phyloP scores from a whole-genome alignment of 352 stramenopile genomes.

The Phytophthora kernoviae region DNA sequence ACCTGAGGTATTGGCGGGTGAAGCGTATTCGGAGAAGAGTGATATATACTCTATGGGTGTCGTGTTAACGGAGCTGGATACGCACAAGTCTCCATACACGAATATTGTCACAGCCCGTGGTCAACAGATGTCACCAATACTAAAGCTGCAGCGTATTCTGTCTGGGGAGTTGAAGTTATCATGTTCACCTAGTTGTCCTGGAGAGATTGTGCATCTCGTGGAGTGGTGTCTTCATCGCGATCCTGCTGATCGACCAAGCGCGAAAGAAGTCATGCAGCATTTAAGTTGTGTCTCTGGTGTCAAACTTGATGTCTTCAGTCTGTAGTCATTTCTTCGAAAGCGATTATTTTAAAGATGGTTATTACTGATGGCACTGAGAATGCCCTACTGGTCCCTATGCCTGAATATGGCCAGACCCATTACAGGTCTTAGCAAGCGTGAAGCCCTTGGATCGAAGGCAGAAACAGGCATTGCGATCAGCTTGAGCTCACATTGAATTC shows the following conservation, averaged over 20 bases:
- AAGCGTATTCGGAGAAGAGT: slow-evolving; percentile 48
- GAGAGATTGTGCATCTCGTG: slow-evolving; percentile 29
- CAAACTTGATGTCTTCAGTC: slow-evolving; percentile 35
- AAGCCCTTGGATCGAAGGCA: too few relatives aligned
- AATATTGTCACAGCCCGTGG: slow-evolving; percentile 20
- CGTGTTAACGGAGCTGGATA: slow-evolving; percentile 61
- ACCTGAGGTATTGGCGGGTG: slow-evolving; percentile 67
- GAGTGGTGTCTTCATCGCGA: slow-evolving; percentile 38
- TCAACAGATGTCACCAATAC: slow-evolving; percentile 17
- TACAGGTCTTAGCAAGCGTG: too few relatives aligned
- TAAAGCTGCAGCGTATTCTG: slow-evolving; percentile 41
- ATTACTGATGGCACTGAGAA: too few relatives aligned
- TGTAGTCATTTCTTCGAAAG: too few relatives aligned
- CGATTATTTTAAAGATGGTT: too few relatives aligned
- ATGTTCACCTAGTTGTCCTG: slow-evolving; percentile 36
- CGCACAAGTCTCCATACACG: slow-evolving; percentile 38
- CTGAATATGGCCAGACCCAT: too few relatives aligned
- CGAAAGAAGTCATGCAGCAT: slow-evolving; percentile 23
- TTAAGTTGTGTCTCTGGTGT: slow-evolving; percentile 20
- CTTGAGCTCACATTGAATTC: too few relatives aligned
- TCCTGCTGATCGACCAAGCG: slow-evolving; percentile 30
- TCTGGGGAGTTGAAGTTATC: slow-evolving; percentile 31
- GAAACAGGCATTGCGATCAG: too few relatives aligned
- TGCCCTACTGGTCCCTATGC: too few relatives aligned
- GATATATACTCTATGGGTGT: slow-evolving; percentile 84